Base-by-base conservation (phyloP, 768 basidiomycete genomes). In the Leccinum fibrillosum region DNA sequence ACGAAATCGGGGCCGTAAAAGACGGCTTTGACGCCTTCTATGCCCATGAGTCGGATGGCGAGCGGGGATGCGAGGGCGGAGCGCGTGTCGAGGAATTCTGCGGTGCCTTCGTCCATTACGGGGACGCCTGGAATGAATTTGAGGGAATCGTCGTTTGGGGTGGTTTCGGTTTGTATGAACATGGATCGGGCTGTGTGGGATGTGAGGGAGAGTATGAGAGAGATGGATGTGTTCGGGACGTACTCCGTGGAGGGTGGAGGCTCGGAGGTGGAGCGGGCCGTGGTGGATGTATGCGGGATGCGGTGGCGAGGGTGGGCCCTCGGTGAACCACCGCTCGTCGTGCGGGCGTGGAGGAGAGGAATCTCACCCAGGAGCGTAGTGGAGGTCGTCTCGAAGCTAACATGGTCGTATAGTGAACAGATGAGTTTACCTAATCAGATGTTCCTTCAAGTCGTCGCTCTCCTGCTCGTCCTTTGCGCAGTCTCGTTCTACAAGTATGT, bases 1-100 rank as follows among this genome's bases (percentile, higher is more conserved):
- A 99, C 93, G 68, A 99, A 99, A 75, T 99, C 97, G 6, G 97
- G 97, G 0, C 97, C 97, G 70, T 92, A 99, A 72, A 98, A 98
- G 26, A 98, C 83, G 48, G 81, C 82, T 34, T 82, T 84, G 55
- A 99, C 89, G 53, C 97, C 97, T 49, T 96, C 89, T 57, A 98
- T 86, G 53, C 94, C 94, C 85, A 99, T 92, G 23, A 99, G 83
- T 9, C 92, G 86, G 56, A 94, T 85, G 12, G 96, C 97, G n/a
- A 99, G 82, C 1, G 97, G 94, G 0, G 96, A 98, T n/a, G 80
- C 75, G 42, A 98, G 82, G 0, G 96, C 89, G 2, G 92, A 79
- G 45, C 88, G 86, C 3, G 89, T 88, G 71, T 96, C 93, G 51
- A 97, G 85, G 72, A 99, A 98, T 74, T 99, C 97, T 7, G 94